A percentile compares a stretch with the other conserved stretches of the same genome.
Conservation (phyloP, 164 flowering plant species). For the Sedum album region DNA sequence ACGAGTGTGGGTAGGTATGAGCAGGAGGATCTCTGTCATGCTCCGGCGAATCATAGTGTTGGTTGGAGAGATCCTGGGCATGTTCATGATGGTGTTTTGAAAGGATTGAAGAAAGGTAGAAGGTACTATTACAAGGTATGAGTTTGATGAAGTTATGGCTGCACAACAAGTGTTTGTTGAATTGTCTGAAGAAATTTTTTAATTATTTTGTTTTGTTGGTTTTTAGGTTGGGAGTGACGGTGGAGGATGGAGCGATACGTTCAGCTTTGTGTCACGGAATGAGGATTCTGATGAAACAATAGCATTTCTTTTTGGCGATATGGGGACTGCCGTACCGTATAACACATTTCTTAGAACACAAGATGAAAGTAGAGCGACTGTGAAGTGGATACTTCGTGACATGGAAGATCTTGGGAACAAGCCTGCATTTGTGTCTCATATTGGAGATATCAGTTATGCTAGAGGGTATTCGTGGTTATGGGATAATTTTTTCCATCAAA, state of each 20-base stretch:
- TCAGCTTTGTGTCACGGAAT: slow-evolving; percentile 57
- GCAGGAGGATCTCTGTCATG: slow-evolving; percentile 78
- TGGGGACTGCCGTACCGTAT: slow-evolving; percentile 13
- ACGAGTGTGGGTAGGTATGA: slow-evolving; percentile 67
- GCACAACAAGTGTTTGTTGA: not conserved
- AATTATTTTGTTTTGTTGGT: not conserved
- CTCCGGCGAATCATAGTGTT: slow-evolving; percentile 62
- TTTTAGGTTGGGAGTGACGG: slow-evolving; percentile 83
- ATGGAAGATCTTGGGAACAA: not conserved
- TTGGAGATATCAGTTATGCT: not conserved
- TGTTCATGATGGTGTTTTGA: not conserved
- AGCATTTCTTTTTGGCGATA: slow-evolving; percentile 88
- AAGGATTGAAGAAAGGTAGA: not conserved
- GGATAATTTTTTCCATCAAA: not conserved
- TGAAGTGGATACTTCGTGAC: not conserved
- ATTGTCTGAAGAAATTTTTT: not conserved
- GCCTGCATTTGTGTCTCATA: not conserved
- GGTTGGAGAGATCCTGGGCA: not conserved
- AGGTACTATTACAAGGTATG: slow-evolving; percentile 64
- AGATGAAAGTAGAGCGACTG: not conserved
- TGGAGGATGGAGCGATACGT: slow-evolving; percentile 76
- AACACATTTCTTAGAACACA: not conserved
- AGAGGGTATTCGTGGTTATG: not conserved
- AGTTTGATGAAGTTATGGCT: not conserved
- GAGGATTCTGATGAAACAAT: slow-evolving; percentile 54